These are phyloP conservation scores for Xerocomellus amylosporus DNA, from an alignment of 768 basidiomycete species.

Conservation along the genomic window DNA sequence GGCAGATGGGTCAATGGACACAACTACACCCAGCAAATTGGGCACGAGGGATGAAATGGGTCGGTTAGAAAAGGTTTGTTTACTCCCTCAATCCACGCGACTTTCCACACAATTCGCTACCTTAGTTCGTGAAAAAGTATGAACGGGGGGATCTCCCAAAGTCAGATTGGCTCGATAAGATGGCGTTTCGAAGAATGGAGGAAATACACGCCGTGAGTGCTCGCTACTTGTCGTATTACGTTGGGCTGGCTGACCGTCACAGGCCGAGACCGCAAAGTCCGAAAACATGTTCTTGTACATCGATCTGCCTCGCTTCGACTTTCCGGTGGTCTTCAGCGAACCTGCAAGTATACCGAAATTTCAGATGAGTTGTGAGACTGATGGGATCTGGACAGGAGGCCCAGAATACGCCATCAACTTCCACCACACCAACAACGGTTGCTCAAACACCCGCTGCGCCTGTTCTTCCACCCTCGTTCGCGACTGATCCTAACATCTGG, in stretches of 20 bases:
- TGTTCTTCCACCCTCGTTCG: constrained; percentile 48
- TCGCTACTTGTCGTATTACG: neutral
- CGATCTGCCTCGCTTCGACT: constrained; percentile 94
- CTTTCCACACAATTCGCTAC: neutral
- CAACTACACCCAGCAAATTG: constrained; percentile 85
- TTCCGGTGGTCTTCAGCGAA: constrained; percentile 94
- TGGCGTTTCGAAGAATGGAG: constrained; percentile 93
- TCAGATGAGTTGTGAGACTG: neutral
- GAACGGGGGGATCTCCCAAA: constrained; percentile 91
- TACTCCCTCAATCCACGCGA: neutral
- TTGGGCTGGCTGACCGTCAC: neutral
- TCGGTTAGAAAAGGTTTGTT: constrained; percentile 77
- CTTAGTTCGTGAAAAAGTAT: constrained; percentile 88
- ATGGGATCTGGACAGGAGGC: constrained; percentile 36
- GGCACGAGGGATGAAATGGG: constrained; percentile 90
- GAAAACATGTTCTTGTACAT: constrained; percentile 95
- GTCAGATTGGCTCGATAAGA: constrained; percentile 92
- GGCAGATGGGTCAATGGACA: constrained; percentile 81
- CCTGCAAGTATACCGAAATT: constrained; percentile 47
- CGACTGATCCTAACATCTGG: constrained; percentile 76
- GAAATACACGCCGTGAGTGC: constrained; percentile 81
- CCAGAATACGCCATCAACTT: constrained; percentile 39
- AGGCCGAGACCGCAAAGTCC: constrained; percentile 91
- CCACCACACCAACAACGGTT: constrained; percentile 39
- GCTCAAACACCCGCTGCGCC: constrained; percentile 40